phyloP scores from a whole-genome alignment of 2,329 filamentous ascomycete genomes.

The Ophiostoma fasciatum region DNA sequence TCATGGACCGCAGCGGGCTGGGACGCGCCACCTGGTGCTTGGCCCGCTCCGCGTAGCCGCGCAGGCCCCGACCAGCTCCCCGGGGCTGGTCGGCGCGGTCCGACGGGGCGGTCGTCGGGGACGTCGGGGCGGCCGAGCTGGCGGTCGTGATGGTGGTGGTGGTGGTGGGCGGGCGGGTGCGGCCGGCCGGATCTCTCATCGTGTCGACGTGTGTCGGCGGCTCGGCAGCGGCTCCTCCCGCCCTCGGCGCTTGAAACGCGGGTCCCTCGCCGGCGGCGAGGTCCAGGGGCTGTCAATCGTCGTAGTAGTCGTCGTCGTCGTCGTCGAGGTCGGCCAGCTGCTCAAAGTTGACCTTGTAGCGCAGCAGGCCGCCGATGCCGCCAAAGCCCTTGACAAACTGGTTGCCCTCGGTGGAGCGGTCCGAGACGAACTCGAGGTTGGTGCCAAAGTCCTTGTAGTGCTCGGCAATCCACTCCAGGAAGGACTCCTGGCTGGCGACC shows the following conservation, averaged over 20 bases:
- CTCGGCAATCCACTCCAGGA: slow-evolving; percentile 99
- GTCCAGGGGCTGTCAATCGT: slow-evolving; percentile 58
- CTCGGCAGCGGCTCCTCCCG: slow-evolving; percentile 13
- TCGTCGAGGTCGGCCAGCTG: slow-evolving; percentile 86
- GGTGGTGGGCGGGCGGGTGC: neutral
- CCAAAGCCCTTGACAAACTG: slow-evolving; percentile 99
- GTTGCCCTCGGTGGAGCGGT: slow-evolving; percentile 94
- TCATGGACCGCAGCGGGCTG: slow-evolving; percentile 55
- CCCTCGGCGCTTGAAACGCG: slow-evolving; percentile 36
- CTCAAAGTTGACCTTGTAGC: slow-evolving; percentile 99
- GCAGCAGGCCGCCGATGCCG: slow-evolving; percentile 91
- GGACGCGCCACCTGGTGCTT: slow-evolving; percentile 39
- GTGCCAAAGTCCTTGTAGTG: slow-evolving; percentile 98
- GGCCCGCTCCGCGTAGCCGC: too few species aligned
- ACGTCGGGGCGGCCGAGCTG: neutral
- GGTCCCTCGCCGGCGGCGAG: slow-evolving; percentile 77
- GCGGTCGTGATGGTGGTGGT: neutral
- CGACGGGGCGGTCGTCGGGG: slow-evolving; percentile 1
- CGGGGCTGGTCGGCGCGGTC: slow-evolving; percentile 24
- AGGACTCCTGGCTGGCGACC: slow-evolving; percentile 68
- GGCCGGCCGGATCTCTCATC: slow-evolving; percentile 11
- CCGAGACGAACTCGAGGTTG: slow-evolving; percentile 90
- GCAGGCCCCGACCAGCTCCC: neutral
- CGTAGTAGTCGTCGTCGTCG: slow-evolving; percentile 88
- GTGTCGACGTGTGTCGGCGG: slow-evolving; percentile 11